Evolutionary conservation across 352 stramenopile species (phyloP), one percentile per base, ranked within the genome.

Genomic region (Phytophthora pluvialis): DNA sequence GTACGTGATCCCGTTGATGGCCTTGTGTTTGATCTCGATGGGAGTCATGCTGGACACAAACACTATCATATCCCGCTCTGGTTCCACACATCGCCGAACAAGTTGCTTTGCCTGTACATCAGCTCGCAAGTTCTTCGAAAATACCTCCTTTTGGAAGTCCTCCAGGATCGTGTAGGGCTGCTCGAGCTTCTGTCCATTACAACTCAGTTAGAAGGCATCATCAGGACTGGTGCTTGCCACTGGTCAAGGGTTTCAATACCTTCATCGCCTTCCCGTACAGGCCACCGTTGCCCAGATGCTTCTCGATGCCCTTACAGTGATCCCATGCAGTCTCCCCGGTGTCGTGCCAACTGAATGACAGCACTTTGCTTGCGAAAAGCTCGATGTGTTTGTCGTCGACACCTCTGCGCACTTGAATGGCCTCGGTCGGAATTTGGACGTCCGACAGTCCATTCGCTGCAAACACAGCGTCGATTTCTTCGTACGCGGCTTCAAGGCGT

Each of bases 401-500:
- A 10, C 42, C 59, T 56, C 67, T 42, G 11, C 60, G 64, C 36
- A 79, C 64, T 3, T 63, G 60, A 16, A 74, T 45, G 12, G 74
- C 64, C n/a, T 57, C 60, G 6, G 33, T 60, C 16, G 57, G 36
- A 21, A 56, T 33, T 1, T 67, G 49, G 35, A 67, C 64, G 11
- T 47, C 33, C 5, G 53, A 43, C 15, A 77, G 40, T 21, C 64
- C 55, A n/a, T 46, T 77, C 8, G 58, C 45, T 16, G 59, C 64
- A 40, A 79, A 78, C 2, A 81, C 70, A 3, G 62, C 44, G 25
- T 81, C 70, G 3, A 79, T 48, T 43, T 81, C 73, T 6, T 60
- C 59, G 29, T 71, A 67, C 3, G 63, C 68, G n/a, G 39, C 51
- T 9, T 79, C 58, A n/a, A 81, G 50, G 2, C 72, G 67, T 11